Evolutionary conservation across 1,284 basidiomycete species (phyloP).

Genomic region (Fistulinella staudtii): DNA sequence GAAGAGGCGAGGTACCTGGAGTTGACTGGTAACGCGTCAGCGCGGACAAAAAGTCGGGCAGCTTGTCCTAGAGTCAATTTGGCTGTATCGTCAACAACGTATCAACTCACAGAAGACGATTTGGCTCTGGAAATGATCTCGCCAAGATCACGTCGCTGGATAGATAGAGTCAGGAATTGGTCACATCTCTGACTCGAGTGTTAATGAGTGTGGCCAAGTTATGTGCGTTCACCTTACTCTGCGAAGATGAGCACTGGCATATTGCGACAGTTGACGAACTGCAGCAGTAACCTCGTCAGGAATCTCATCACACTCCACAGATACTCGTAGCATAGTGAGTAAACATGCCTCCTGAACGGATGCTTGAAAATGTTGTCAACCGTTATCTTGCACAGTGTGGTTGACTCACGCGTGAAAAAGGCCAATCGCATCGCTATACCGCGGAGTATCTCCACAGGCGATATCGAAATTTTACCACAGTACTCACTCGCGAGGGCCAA

Average conservation of each 20-base stretch:
- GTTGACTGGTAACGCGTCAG: constrained; percentile 38
- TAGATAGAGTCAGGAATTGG: constrained; percentile 52
- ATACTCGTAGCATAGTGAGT: constrained; percentile 62
- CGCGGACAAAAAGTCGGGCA: constrained; percentile 63
- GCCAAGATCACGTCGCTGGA: constrained; percentile 41
- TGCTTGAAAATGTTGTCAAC: constrained; percentile 36
- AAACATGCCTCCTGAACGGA: constrained; percentile 67
- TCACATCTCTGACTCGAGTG: constrained; percentile 51
- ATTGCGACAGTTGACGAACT: constrained; percentile 43
- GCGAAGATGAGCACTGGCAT: constrained; percentile 50
- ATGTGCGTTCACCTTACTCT: constrained; percentile 38
- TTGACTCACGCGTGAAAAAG: constrained; percentile 45
- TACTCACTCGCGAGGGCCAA: constrained; percentile 63
- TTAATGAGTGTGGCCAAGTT: constrained; percentile 4
- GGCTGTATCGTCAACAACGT: not conserved
- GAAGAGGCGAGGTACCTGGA: constrained; percentile 7
- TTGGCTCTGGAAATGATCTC: constrained; percentile 43
- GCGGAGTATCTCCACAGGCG: constrained; percentile 49
- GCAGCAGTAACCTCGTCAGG: constrained; percentile 41
- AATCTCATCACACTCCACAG: constrained; percentile 53
- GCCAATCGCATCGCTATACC: constrained; percentile 46
- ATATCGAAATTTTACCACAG: constrained; percentile 45
- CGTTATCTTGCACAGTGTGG: not conserved
- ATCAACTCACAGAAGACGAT: constrained; percentile 48
- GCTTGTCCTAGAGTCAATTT: constrained; percentile 38